These are phyloP conservation scores for Rubia tinctorum DNA, from an alignment of 305 asterid genomes.

Conservation along the genomic window DNA sequence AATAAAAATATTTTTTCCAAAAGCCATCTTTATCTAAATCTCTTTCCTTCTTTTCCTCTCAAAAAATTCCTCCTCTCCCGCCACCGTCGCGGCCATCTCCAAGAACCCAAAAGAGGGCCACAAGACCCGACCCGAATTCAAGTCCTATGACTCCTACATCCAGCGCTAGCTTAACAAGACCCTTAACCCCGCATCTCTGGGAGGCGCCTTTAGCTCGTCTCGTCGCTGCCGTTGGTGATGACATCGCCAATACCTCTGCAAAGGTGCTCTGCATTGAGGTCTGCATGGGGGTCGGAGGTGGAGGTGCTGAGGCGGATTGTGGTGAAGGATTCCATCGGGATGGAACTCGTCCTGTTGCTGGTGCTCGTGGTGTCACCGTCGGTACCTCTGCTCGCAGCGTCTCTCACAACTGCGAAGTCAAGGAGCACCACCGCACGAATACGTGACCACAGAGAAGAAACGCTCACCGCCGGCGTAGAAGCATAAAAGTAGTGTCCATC, in stretches of 20 bases:
- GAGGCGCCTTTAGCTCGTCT: slow-evolving; percentile 65
- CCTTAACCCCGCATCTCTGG: slow-evolving; percentile 72
- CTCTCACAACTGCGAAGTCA: slow-evolving; percentile 32
- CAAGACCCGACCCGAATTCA: slow-evolving; percentile 50
- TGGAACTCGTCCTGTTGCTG: slow-evolving; percentile 62
- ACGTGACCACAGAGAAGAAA: too few relatives aligned
- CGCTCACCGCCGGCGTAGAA: too few relatives aligned
- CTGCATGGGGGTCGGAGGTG: slow-evolving; percentile 63
- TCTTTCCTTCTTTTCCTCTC: too few relatives aligned
- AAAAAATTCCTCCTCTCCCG: too few relatives aligned
- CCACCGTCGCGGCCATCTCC: too few relatives aligned
- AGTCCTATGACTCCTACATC: slow-evolving; percentile 56
- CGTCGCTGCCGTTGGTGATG: slow-evolving; percentile 48
- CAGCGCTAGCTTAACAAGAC: slow-evolving; percentile 68
- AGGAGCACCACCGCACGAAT: slow-evolving; percentile 23
- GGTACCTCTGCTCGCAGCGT: slow-evolving; percentile 32
- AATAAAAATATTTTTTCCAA: too few relatives aligned
- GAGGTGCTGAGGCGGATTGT: slow-evolving; percentile 56
- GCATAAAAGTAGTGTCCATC: too few relatives aligned
- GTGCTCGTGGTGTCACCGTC: slow-evolving; percentile 33
- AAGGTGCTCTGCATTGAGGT: slow-evolving; percentile 61
- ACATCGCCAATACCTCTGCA: slow-evolving; percentile 43
- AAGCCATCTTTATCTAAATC: too few relatives aligned
- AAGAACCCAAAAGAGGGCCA: not conserved
- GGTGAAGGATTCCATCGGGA: slow-evolving; percentile 49